Conservation (phyloP, 371 early-diverging fungal genomes). For the Mortierella sp. region DNA sequence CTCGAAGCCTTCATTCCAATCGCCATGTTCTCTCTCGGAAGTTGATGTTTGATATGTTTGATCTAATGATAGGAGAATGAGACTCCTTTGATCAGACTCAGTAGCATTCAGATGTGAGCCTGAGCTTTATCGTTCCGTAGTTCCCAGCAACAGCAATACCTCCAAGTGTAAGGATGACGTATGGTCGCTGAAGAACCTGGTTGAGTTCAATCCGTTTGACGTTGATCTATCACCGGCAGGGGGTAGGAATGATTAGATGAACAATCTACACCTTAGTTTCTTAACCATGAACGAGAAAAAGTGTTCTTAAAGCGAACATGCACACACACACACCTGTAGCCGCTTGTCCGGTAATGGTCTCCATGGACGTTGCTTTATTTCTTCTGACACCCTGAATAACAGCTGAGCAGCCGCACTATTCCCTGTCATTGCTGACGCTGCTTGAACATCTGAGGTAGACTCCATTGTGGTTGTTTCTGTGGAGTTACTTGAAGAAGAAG, state of each 20-base stretch:
- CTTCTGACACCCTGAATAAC: constrained; percentile 43
- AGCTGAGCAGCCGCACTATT: constrained; percentile 34
- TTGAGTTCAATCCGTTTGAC: constrained; percentile 53
- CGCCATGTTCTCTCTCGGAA: constrained; percentile 68
- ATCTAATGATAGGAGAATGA: constrained; percentile 55
- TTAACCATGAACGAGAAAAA: too few relatives aligned
- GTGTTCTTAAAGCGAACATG: too few relatives aligned
- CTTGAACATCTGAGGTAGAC: background rate
- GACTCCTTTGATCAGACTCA: too few relatives aligned
- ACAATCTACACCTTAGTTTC: background rate
- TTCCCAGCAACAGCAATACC: too few relatives aligned
- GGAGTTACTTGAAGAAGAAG: constrained; percentile 8
- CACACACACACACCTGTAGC: constrained; percentile 26
- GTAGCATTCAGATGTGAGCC: background rate
- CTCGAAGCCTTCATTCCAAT: constrained; percentile 84
- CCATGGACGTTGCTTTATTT: constrained; percentile 51
- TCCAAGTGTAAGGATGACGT: constrained; percentile 55
- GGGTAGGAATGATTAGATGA: background rate
- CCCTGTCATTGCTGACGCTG: background rate
- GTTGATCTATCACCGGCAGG: constrained; percentile 26
- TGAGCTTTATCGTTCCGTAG: too few relatives aligned
- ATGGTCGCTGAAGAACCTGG: constrained; percentile 40
- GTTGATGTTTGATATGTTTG: constrained; percentile 74
- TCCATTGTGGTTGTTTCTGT: background rate
- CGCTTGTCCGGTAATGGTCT: constrained; percentile 49